Base-by-base conservation (phyloP, 345 rosid species). In the Moricandia arvensis region DNA sequence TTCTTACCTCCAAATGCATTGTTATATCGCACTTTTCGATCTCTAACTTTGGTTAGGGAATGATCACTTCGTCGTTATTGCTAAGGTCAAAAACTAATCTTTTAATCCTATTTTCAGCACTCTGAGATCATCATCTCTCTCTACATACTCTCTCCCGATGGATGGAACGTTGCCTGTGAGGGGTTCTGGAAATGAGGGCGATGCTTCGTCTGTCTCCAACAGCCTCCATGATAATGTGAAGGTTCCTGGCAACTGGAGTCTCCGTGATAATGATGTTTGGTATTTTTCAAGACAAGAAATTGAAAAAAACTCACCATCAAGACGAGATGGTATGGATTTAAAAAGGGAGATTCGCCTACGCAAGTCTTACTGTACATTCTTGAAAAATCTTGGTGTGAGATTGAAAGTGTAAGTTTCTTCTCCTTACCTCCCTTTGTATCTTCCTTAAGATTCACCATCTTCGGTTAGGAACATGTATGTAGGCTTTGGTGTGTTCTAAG, bases 231-330 rank as follows among this genome's bases (percentile, higher is more conserved):
- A 86, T 80, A 87, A 80, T 65, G 88, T n/a, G n/a, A n/a, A n/a
- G n/a, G n/a, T n/a, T n/a, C n/a, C n/a, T n/a, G n/a, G n/a, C n/a
- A n/a, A n/a, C n/a, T n/a, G n/a, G 31, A 29, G 31, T 29, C 77
- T 59, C 73, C 79, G 54, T 18, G 89, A 86, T 80, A 87, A 80
- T 65, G 88, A 84, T 72, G 84, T 64, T 35, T 89, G 94, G 96
- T 89, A 86, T 82, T 77, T 88, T 71, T 80, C 86, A 1, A 85
- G 96, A 64, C 89, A 81, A 63, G 93, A 93, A 62, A 87, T 91
- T 16, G 97, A 93, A 71, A 93, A 86, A 55, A 80, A 69, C 78
- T 91, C 96, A n/a, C 93, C 98, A 0, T 91, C 98, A 9, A 89
- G 90, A 77, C 79, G 76, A 79, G 98, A 93, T 83, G 89, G 89